Evolutionary conservation across 1,284 basidiomycete genomes (phyloP).

Genomic region (Caloboletus inedulis): DNA sequence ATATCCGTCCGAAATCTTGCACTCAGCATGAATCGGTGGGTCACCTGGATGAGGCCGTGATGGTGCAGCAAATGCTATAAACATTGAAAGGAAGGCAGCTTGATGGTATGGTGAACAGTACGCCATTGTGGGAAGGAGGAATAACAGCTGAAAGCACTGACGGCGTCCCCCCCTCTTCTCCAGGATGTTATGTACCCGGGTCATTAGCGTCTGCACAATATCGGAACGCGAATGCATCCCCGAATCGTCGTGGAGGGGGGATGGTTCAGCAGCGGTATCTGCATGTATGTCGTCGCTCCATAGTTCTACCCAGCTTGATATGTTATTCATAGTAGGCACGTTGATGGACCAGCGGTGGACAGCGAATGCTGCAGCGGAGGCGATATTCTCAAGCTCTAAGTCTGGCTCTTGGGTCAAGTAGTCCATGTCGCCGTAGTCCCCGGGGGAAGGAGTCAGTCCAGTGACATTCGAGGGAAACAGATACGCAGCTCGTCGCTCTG

Average conservation of each 20-base stretch:
- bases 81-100: not conserved
- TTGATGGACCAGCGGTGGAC: too few relatives aligned
- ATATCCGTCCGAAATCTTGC: too few relatives aligned
- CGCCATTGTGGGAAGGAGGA: too few relatives aligned
- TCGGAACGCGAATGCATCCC: not conserved
- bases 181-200: not conserved
- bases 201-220: not conserved
- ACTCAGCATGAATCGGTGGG: not conserved
- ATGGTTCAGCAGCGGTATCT: not conserved
- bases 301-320: too few relatives aligned
- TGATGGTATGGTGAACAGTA: too few relatives aligned
- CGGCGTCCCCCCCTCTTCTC: not conserved
- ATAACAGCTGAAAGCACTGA: not conserved
- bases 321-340: too few relatives aligned
- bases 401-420: too few relatives aligned
- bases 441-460: too few relatives aligned
- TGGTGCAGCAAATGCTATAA: not conserved
- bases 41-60: not conserved
- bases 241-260: not conserved
- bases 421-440: too few relatives aligned
- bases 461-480: not conserved
- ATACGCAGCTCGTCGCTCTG: not conserved
- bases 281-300: too few relatives aligned
- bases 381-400: too few relatives aligned
- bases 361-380: too few relatives aligned